A percentile compares a stretch with the other conserved stretches of the same genome.
Conservation (phyloP, 2,329 filamentous ascomycete genomes). For the Colletotrichum gigasporum region DNA sequence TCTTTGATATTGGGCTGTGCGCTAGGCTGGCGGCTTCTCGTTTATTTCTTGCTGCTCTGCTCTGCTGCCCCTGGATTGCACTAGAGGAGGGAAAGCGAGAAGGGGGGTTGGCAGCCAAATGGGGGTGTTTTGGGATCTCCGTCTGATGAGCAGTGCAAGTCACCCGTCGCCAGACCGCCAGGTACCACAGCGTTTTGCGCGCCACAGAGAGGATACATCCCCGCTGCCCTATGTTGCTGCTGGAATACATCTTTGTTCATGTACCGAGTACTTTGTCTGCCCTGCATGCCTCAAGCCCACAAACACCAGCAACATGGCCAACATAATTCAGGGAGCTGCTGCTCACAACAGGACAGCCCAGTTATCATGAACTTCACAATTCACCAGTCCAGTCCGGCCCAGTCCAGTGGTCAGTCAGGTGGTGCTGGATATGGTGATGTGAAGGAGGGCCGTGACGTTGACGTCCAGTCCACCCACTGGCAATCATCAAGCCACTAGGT, state of each 20-base stretch:
- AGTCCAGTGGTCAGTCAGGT: too few relatives aligned
- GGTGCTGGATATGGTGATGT: too few relatives aligned
- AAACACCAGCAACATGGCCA: background rate
- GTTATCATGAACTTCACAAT: background rate
- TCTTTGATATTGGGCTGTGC: conserved; percentile 1
- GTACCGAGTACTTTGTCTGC: background rate
- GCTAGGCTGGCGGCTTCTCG: background rate
- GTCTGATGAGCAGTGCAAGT: background rate
- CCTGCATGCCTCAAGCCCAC: conserved; percentile 15
- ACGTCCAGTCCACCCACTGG: too few relatives aligned
- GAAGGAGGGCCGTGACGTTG: too few relatives aligned
- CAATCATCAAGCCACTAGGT: too few relatives aligned
- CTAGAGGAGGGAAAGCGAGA: background rate
- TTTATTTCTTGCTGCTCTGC: too few relatives aligned
- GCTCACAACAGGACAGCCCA: background rate
- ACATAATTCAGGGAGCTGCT: background rate
- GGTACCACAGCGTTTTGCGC: background rate
- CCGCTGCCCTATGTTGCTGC: background rate
- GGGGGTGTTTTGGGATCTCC: background rate
- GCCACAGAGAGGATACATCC: background rate
- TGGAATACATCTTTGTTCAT: background rate
- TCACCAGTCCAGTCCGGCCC: background rate
- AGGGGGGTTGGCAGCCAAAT: background rate
- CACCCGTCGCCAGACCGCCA: background rate
- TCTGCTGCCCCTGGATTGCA: background rate